Evolutionary conservation across 192 early-diverging fungal genomes (phyloP), one percentile per base, ranked within the genome.

Genomic region (Coemansia interrupta): DNA sequence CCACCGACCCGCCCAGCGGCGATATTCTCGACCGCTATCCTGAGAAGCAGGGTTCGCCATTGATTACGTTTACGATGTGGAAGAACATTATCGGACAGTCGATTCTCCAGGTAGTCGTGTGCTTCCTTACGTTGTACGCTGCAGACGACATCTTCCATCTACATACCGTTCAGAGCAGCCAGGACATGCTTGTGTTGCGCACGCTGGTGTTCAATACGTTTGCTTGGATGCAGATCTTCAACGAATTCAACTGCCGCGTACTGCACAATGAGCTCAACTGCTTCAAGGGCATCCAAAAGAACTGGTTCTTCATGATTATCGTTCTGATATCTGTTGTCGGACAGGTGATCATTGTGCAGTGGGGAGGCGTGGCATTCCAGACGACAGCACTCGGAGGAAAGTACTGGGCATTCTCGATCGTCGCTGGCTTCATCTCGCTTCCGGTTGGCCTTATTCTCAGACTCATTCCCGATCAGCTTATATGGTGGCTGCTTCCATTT

Each of bases 121-220:
- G 87, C 29, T 80, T 94, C 56, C 71, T 87, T n/a, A 78, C 88
- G 12, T 66, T 89, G n/a, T 91, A 90, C 44, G 74, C 71, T 11
- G 85, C 84, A 51, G 82, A 82, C 61, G 65, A 82, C 44, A 85
- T 91, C 39, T 81, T 90, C 29, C 39, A 81, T 29, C 80, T 85
- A 42, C 77, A 85, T 58, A 70, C 77, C 5, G 75, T 78, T 17
- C 40, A 66, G 19, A 70, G 32, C 60, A 24, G 26, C 2, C 32
- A 70, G 28, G 77, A 80, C 63, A 73, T 73, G 70, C 58, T 50
- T 10, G 63, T 84, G 8, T 73, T 92, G 39, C 84, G 87, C 51
- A 93, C 92, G 8, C 66, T 95, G 50, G 89, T 97, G 19, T 97
- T 95, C 71, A 97, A 93, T 68, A 86, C 90, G 4, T 97, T 97